Conservation (phyloP, 2,329 filamentous ascomycete genomes). For the Calonectria pteridis region DNA sequence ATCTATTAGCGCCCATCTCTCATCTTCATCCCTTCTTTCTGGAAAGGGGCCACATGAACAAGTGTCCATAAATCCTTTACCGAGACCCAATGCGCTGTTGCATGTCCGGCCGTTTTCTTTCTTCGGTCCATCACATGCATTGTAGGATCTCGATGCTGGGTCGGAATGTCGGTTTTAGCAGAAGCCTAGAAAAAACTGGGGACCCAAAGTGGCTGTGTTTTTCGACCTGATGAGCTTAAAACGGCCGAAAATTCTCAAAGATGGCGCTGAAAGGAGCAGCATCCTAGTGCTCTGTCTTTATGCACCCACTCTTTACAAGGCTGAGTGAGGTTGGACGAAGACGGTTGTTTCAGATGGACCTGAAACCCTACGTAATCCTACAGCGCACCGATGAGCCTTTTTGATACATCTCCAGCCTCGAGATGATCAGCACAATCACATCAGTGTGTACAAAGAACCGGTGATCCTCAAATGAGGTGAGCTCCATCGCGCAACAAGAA, state of each 20-base stretch:
- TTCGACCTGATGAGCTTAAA: not conserved
- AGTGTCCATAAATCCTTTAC: not conserved
- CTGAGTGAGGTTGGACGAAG: not conserved
- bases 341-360: slow-evolving; percentile 17
- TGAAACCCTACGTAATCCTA: slow-evolving; percentile 11
- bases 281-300: slow-evolving; percentile 1
- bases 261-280: not conserved
- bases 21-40: slow-evolving; percentile 4
- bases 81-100: not conserved
- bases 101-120: not conserved
- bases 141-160: not conserved
- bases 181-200: slow-evolving; percentile 18
- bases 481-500: not conserved
- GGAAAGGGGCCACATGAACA: not conserved
- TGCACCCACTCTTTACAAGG: not conserved
- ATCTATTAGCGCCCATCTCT: not conserved
- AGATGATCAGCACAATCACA: not conserved
- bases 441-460: not conserved
- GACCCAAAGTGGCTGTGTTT: slow-evolving; percentile 10
- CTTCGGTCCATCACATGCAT: not conserved
- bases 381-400: not conserved
- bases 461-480: not conserved
- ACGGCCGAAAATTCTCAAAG: not conserved
- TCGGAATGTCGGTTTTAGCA: not conserved
- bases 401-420: not conserved